Evolutionary conservation across 2,329 filamentous ascomycete genomes (phyloP), one percentile per base, ranked within the genome.

Genomic region (Acrocalymma vagum): DNA sequence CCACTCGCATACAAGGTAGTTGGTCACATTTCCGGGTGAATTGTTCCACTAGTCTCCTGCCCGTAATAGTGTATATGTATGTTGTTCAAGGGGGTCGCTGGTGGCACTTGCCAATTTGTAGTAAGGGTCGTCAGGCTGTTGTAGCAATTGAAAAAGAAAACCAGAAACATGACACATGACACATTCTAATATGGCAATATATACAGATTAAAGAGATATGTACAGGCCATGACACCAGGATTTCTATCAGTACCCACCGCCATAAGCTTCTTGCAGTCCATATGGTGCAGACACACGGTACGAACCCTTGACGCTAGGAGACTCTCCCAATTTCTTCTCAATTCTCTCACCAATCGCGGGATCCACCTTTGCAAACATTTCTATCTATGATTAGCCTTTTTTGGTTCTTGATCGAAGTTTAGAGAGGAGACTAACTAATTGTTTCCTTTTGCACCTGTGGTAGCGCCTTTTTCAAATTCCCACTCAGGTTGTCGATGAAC

Each of bases 401-500:
- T 23, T 26, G 15, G 3, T 8, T 6, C 8, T 5, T 17, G 2
- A 26, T 23, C 22, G n/a, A n/a, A n/a, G n/a, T n/a, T n/a, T n/a
- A n/a, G n/a, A n/a, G n/a, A n/a, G n/a, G 9, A 10, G 10, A 39
- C 44, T 52, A 37, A 53, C 44, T 45, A 27, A 59, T 51, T 4
- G 55, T 49, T 24, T 57, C 47, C 38, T 39, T 50, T 34, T 58
- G 55, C n/a, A 58, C 53, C 24, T 49, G 44, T 15, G 51, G 45
- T 15, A 54, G 13, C 6, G 56, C 54, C 24, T 50, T 52, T 18
- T 42, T 53, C 26, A 58, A 9, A 37, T 56, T 36, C 2, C 32
- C 48, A 17, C 43, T 42, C 5, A 65, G 17, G 34, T 65, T 67
- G n/a, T 53, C 32, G 17, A 66, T 46, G 29, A 68, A 63, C 6